Percentiles rank a stretch among this genome's conserved stretches.
phyloP scores from a whole-genome alignment of 495 filamentous ascomycete species.

The Durotheca rogersii region DNA sequence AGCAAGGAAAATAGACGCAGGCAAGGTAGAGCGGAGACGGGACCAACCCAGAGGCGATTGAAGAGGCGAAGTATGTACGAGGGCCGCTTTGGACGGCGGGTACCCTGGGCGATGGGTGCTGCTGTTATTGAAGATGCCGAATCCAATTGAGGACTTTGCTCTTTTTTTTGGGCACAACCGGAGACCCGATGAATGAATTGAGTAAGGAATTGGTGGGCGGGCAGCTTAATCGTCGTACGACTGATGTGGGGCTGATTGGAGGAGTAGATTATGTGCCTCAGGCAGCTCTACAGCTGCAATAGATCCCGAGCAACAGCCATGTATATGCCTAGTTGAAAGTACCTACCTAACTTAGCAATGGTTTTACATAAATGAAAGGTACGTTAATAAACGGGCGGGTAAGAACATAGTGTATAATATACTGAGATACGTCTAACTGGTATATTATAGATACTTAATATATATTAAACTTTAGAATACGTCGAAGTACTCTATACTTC shows the following conservation, averaged over 20 bases:
- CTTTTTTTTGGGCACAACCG: conserved; percentile 20
- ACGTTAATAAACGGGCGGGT: too few relatives aligned
- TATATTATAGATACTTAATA: too few relatives aligned
- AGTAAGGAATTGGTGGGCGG: neutral
- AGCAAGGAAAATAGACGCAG: conserved; percentile 2
- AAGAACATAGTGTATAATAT: too few relatives aligned
- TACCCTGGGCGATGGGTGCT: conserved; percentile 35
- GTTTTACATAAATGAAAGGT: too few relatives aligned
- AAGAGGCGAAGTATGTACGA: conserved; percentile 42
- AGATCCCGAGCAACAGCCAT: too few relatives aligned
- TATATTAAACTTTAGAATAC: too few relatives aligned
- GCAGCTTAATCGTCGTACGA: conserved; percentile 35
- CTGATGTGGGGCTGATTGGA: conserved; percentile 30
- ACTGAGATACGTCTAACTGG: too few relatives aligned
- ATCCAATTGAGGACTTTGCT: conserved; percentile 36
- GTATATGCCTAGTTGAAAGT: too few relatives aligned
- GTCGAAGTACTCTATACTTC: too few relatives aligned
- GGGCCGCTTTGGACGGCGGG: conserved; percentile 34
- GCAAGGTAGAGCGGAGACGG: neutral
- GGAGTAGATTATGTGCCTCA: conserved; percentile 15
- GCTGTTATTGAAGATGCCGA: conserved; percentile 4
- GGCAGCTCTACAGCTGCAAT: conserved; percentile 6
- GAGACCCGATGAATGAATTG: too few relatives aligned
- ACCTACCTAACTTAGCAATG: too few relatives aligned
- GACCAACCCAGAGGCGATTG: conserved; percentile 18